Percentiles rank a stretch among this genome's conserved stretches.
Conservation (phyloP, 2,329 filamentous ascomycete genomes). For the Colletotrichum sp. region DNA sequence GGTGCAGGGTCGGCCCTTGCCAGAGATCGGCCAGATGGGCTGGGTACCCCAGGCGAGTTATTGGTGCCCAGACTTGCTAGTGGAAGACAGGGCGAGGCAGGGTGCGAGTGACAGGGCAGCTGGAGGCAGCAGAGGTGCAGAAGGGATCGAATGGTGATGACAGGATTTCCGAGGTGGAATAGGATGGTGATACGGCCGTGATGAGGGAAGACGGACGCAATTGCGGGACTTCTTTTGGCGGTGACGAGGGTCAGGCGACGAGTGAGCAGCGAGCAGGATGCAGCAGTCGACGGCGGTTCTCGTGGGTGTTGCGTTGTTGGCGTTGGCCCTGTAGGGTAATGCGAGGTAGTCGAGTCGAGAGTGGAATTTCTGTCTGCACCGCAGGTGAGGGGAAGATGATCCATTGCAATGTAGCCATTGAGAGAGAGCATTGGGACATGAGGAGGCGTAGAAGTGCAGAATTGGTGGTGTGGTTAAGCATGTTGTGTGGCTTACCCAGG, state of each 20-base stretch:
- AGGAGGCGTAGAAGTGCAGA: not conserved
- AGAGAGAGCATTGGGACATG: not conserved
- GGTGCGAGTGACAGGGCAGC: not conserved
- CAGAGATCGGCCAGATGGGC: not conserved
- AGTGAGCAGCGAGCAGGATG: not conserved
- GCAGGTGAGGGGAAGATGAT: not conserved
- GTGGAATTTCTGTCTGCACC: not conserved
- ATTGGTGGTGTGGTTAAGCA: not conserved
- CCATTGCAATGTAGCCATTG: not conserved
- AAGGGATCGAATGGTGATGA: not conserved
- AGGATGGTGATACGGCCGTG: constrained; percentile 11
- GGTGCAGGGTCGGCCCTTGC: constrained; percentile 16
- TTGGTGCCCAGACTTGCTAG: not conserved
- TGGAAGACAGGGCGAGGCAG: not conserved
- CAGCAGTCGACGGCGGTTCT: not conserved
- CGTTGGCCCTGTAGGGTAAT: not conserved
- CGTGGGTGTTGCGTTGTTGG: not conserved
- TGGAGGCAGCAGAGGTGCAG: not conserved
- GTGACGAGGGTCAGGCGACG: not conserved
- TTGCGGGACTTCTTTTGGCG: not conserved
- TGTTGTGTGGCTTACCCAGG: not conserved
- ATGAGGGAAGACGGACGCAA: not conserved
- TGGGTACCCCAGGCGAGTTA: not conserved
- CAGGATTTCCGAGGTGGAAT: not conserved
- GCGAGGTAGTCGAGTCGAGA: not conserved